Base-by-base conservation (phyloP, 257 asterid genomes). In the Paraleonurus japonicus region DNA sequence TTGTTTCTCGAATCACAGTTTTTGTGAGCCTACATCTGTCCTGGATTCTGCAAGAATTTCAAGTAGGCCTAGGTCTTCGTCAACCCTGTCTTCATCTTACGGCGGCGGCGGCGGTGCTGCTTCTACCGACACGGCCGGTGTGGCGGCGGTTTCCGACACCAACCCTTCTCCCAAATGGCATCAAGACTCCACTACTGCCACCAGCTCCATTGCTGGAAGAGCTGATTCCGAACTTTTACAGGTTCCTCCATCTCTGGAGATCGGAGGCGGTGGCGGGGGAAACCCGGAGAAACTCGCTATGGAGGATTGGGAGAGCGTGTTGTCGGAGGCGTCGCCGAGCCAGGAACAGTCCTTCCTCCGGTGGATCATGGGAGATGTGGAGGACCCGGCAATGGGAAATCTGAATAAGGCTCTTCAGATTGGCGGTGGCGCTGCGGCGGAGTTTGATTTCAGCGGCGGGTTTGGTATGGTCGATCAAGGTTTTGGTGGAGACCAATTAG, bases 321-420 rank as follows among this genome's bases (percentile, higher is more conserved):
- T 94, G 64, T 87, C 98, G 37, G 96, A 83, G 22, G 84, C 87
- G 22, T 89, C 93, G 0, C 91, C 98, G 0, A 70, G 78, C 75
- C 96, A 87, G 50, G 98, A 90, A 7, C 97, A 87, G 80, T 82
- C 95, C 61, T 76, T 91, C 24, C 72, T 87, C 60, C 84, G 89
- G 45, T 90, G 95, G 96, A 87, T 92, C 82, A 88, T 92, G 97
- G 97, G 92, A 8, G 98, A 87, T 81, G 96, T 87, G 71, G 98
- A 88, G 45, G 96, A 90, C 83, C 90, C 91, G 6, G 81, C 96
- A 2, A 84, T 86, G 89, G 88, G 77, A 8, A 86, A 78, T 64
- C 79, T 86, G 66, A 84, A 81, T 61, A 90, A 83, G 83, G 81
- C 65, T 9, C 78, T 84, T 65, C 98, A 90, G 26, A 76, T 80